phyloP scores from a whole-genome alignment of 2,329 filamentous ascomycete species.

The Colletotrichum simmondsii region DNA sequence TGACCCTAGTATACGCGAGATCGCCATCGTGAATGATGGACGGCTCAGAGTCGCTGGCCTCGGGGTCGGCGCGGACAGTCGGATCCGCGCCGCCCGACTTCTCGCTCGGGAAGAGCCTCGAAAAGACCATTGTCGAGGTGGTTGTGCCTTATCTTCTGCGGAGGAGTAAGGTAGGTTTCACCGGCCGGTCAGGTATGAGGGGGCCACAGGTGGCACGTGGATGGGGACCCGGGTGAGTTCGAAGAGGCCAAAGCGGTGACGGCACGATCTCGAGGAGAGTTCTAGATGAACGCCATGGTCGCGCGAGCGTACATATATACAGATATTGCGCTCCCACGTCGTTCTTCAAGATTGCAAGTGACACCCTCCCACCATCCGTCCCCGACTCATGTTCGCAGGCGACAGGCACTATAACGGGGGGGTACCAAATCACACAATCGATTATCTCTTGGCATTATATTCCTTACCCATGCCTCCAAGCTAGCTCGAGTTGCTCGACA shows the following conservation, averaged over 20 bases:
- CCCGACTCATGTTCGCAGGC: constrained; percentile 12
- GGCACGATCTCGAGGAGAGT: too few relatives aligned
- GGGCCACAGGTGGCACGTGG: neutral
- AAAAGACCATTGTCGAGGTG: constrained; percentile 17
- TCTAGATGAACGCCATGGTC: neutral
- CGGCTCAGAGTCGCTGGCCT: constrained; percentile 39
- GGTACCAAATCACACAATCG: constrained; percentile 25
- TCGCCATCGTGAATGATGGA: constrained; percentile 49
- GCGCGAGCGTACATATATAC: neutral
- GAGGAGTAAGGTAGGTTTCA: too few relatives aligned
- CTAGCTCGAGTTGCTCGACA: neutral
- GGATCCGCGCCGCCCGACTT: constrained; percentile 7
- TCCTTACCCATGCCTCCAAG: constrained; percentile 4
- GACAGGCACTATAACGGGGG: constrained; percentile 10
- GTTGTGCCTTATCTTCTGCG: neutral
- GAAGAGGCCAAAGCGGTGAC: neutral
- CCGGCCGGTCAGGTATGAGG: too few relatives aligned
- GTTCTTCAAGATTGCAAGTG: too few relatives aligned
- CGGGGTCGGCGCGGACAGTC: constrained; percentile 6
- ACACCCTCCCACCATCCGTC: too few relatives aligned
- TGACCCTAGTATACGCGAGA: constrained; percentile 53
- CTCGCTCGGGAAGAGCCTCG: constrained; percentile 24
- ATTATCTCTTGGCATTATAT: constrained; percentile 17
- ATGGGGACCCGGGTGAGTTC: neutral
- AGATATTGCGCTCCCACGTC: neutral